These are phyloP conservation scores for Friedmanniomyces simplex DNA, from an alignment of 495 filamentous ascomycete genomes.

Conservation along the genomic window DNA sequence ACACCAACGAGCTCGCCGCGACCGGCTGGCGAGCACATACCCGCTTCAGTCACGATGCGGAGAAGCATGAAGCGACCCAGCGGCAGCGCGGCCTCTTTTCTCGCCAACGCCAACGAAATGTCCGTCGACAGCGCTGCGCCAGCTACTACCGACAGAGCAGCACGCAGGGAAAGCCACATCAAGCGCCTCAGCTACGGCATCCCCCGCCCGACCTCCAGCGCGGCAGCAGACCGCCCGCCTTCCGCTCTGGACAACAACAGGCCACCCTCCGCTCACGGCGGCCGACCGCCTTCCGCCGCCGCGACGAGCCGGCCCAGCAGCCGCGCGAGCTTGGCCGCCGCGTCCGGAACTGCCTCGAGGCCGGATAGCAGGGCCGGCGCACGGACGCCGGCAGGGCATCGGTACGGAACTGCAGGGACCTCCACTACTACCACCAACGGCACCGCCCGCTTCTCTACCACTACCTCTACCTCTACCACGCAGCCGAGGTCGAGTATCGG, in stretches of 20 bases:
- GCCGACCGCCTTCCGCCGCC: slow-evolving; percentile 40
- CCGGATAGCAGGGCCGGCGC: slow-evolving; percentile 41
- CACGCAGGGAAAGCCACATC: slow-evolving; percentile 14
- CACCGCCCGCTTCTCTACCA: slow-evolving; percentile 28
- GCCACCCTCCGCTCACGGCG: slow-evolving; percentile 41
- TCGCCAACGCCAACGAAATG: background rate
- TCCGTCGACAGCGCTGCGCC: background rate
- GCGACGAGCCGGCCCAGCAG: slow-evolving; percentile 49
- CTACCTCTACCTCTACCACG: no score
- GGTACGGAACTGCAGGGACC: background rate
- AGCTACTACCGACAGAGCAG: background rate
- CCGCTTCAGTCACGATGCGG: slow-evolving; percentile 66
- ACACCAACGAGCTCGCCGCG: slow-evolving; percentile 75
- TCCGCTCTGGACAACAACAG: slow-evolving; percentile 7
- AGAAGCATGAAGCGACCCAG: slow-evolving; percentile 51
- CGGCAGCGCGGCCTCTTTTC: slow-evolving; percentile 12
- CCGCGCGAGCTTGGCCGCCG: slow-evolving; percentile 46
- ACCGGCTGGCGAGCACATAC: slow-evolving; percentile 47
- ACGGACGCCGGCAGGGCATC: slow-evolving; percentile 37
- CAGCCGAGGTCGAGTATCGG: slow-evolving; percentile 10
- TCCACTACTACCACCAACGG: slow-evolving; percentile 27
- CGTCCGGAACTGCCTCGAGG: slow-evolving; percentile 31
- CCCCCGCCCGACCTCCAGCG: slow-evolving; percentile 12
- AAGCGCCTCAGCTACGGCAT: slow-evolving; percentile 17
- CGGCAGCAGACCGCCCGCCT: slow-evolving; percentile 1